Base-by-base conservation (phyloP, 352 stramenopile genomes). In the Blastocystis sp. region DNA sequence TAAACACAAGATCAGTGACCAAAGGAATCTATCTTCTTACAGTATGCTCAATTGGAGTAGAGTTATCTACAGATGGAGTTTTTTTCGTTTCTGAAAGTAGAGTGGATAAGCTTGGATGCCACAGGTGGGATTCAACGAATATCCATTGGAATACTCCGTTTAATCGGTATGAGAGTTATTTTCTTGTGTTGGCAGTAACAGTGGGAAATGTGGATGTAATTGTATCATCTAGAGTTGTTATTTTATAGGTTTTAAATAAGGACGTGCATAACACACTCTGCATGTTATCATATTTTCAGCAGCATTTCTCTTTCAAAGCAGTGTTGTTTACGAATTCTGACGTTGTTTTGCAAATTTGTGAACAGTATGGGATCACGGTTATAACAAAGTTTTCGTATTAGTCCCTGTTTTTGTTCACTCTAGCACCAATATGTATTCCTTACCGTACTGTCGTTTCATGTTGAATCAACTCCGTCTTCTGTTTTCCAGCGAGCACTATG, bases 291-390 rank as follows among this genome's bases (percentile, higher is more conserved):
- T 26, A 20, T 26, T 79, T 63, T 79, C 68, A 79, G 37, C n/a
- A 79, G 68, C 68, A 79, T 20, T 79, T 62, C 37, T 79, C 68
- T 30, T 79, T 79, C 26, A 54, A 26, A 13, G 68, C 37, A 11
- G 68, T 79, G 55, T 34, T 79, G 6, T 79, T 63, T 79, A 62
- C 68, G 3, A 54, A 41, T 8, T 79, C 68, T n/a, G 16, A 18
- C 13, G 30, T 41, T 4, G 39, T 79, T n/a, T 16, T 56, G 1
- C 6, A 34, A 0, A 62, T 79, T 4, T 79, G 68, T n/a, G 26
- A 41, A 63, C 24, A 79, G 20, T 18, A 79, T 20, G 26, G 43
- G 3, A 62, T 79, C n/a, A 79, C 68, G 7, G 30, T 54, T 6
- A 79, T 79, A 11, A 79, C 68, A 8, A 26, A 54, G 30, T 79